Conservation (phyloP, 371 early-diverging fungal genomes). For the Circinella minor region DNA sequence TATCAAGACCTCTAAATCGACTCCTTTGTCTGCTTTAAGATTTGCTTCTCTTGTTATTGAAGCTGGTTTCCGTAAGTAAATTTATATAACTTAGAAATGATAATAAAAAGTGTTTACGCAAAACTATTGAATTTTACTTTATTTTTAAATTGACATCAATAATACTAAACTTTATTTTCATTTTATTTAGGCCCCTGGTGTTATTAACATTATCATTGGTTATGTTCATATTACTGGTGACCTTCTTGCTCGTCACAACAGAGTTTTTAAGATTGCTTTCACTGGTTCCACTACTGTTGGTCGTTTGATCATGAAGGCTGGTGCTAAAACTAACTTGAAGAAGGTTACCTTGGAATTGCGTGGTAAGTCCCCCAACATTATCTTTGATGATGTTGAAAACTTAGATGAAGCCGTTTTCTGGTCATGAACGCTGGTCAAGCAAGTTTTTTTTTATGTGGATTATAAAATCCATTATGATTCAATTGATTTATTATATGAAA, state of each 20-base stretch:
- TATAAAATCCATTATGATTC: no score
- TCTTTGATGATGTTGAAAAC: conserved; percentile 84
- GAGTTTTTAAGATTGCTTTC: conserved; percentile 67
- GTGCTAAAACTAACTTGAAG: conserved; percentile 76
- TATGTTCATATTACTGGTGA: conserved; percentile 49
- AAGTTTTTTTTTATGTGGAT: no score
- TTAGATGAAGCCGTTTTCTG: conserved; percentile 78
- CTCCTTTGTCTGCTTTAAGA: conserved; percentile 55
- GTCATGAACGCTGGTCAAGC: conserved; percentile 86
- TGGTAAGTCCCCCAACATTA: conserved; percentile 90
- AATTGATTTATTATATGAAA: conserved; percentile 36
- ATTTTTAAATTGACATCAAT: no score
- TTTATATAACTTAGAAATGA: no score
- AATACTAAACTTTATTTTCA: neutral
- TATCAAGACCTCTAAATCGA: conserved; percentile 87
- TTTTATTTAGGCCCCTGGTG: conserved; percentile 54
- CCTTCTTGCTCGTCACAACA: conserved; percentile 40
- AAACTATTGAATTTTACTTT: no score
- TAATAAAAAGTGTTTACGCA: no score
- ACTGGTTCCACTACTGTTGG: conserved; percentile 69
- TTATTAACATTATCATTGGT: conserved; percentile 74
- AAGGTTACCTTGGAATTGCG: conserved; percentile 83
- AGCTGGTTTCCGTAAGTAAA: conserved; percentile 49
- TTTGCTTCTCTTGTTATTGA: conserved; percentile 53
- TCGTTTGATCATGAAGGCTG: conserved; percentile 57